Evolutionary conservation across 2,329 filamentous ascomycete species (phyloP), one percentile per base, ranked within the genome.

Genomic region (Alternaria atra): DNA sequence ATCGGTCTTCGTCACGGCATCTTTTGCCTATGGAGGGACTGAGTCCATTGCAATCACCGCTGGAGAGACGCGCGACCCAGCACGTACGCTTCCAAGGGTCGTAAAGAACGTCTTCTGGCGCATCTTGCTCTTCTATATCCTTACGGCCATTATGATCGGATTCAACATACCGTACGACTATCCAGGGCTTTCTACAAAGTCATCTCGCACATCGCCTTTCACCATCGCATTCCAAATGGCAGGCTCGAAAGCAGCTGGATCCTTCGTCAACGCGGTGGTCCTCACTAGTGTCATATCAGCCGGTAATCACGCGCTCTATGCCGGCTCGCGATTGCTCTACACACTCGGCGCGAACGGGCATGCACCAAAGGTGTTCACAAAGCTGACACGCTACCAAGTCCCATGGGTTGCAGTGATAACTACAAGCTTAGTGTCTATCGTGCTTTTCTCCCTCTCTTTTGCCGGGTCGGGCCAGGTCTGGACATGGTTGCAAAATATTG

Each of bases 51-150:
- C 91, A 54, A 85, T 94, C 13, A 90, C 91, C 4, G 91, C 91
- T 2, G 91, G 91, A 32, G 91, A 94, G 76, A 91, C 91, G 1
- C 87, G 86, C n/a, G 92, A 93, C 72, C 91, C 91, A 3, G 86
- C 90, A 59, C 92, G 95, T 75, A 91, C 90, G 1, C 84, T 97
- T 0, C 94, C 94, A 0, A 93, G 89, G 0, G 94, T 94, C 12
- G 89, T 96, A 72, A 97, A 96, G 81, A 93, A 97, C 77, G 93
- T 97, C 23, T 97, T 97, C 79, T 82, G 81, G 80, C 79, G 81
- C 40, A 80, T 83, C 40, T 32, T 74, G 23, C 53, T 75, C 25
- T 82, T 82, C 71, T 82, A 82, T 63, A 71, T 82, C 43, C 65
- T 82, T 17, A 77, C 77, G 5, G 71, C 79, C 1, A 73, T 81